phyloP scores from a whole-genome alignment of 441 rosid genomes.

The Adansonia gregorii region DNA sequence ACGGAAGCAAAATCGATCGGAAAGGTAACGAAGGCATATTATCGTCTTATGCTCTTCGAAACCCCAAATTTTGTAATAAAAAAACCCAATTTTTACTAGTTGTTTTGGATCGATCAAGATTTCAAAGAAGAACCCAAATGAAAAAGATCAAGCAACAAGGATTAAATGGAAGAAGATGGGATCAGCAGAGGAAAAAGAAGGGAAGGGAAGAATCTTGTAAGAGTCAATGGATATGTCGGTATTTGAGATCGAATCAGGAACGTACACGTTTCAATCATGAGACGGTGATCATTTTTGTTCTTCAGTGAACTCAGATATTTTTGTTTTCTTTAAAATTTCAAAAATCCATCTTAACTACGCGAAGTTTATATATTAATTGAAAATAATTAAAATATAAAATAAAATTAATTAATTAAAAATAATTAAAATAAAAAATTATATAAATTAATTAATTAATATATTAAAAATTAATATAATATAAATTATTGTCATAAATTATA shows the following conservation, averaged over 20 bases:
- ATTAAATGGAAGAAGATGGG: not conserved
- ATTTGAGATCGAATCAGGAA: constrained; percentile 26
- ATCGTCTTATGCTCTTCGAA: constrained; percentile 65
- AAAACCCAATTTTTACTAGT: not conserved
- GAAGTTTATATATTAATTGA: no score
- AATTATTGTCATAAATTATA: no score
- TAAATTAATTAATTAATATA: no score
- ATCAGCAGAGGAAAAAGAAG: not conserved
- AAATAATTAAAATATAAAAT: no score
- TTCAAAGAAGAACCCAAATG: constrained; percentile 14
- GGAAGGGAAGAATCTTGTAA: not conserved
- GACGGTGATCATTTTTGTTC: no score
- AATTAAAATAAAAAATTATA: no score
- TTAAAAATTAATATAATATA: no score
- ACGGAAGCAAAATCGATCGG: constrained; percentile 39
- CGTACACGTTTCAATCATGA: constrained; percentile 32
- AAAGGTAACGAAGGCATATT: constrained; percentile 75
- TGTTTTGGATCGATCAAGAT: not conserved
- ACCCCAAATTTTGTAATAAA: constrained; percentile 37
- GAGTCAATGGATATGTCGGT: constrained; percentile 39
- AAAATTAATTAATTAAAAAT: no score
- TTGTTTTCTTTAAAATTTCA: not conserved
- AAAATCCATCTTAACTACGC: not conserved
- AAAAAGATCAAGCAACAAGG: not conserved
- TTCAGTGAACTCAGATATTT: constrained; percentile 23